Percentiles rank a stretch among this genome's conserved stretches.
phyloP scores from a whole-genome alignment of 1,139 yeast species.

The Geotrichum phurueaensis region DNA sequence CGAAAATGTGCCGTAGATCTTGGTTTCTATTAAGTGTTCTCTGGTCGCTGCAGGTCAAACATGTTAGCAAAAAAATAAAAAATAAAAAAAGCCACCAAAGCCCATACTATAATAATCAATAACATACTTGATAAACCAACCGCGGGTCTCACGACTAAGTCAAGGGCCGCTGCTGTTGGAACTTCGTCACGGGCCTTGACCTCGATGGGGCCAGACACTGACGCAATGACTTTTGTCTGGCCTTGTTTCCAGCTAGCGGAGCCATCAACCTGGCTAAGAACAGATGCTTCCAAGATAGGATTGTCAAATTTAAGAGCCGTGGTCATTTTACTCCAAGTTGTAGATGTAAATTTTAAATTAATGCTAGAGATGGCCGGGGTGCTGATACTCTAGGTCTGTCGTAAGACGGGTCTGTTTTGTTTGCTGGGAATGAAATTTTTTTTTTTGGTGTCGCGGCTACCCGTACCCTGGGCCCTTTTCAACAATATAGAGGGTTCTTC shows the following conservation, averaged over 20 bases:
- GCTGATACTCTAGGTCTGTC: background rate
- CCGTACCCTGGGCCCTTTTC: background rate
- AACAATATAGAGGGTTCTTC: background rate
- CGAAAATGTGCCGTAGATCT: slow-evolving; percentile 56
- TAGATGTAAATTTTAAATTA: background rate
- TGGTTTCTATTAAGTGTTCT: slow-evolving; percentile 71
- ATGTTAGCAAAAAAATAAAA: background rate
- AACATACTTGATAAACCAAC: slow-evolving; percentile 53
- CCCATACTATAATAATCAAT: background rate
- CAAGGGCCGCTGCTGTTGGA: slow-evolving; percentile 73
- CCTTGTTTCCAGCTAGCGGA: slow-evolving; percentile 56
- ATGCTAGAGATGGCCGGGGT: background rate
- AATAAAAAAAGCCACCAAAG: background rate
- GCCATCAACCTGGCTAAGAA: slow-evolving; percentile 66
- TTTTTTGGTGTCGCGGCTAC: background rate
- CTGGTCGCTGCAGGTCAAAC: slow-evolving; percentile 47
- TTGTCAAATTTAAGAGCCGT: background rate
- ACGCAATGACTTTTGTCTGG: slow-evolving; percentile 55
- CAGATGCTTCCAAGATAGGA: slow-evolving; percentile 10
- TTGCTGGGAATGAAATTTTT: background rate
- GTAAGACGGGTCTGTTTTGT: background rate
- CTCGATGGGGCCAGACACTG: slow-evolving; percentile 90
- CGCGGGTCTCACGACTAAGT: slow-evolving; percentile 75
- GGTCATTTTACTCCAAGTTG: background rate
- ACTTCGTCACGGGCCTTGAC: slow-evolving; percentile 77